Percentiles rank a stretch among this genome's conserved stretches.
Evolutionary conservation across 352 stramenopile genomes (phyloP).

Genomic region (Globisporangium okanoganense): DNA sequence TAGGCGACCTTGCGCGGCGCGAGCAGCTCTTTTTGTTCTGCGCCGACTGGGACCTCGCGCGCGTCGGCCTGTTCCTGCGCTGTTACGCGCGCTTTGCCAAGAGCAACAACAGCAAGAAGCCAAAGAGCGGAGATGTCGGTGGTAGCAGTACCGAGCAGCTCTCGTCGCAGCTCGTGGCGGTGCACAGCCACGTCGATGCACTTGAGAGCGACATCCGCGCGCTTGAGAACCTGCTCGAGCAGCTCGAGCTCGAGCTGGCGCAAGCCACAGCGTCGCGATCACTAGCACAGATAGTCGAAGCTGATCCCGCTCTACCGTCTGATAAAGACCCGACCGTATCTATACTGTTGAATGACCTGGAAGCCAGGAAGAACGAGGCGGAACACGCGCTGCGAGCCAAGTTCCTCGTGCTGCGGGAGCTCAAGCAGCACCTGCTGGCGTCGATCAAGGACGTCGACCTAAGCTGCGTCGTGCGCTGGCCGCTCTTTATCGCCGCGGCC

Average conservation of each 20-base stretch:
- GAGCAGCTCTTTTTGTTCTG: constrained; percentile 57
- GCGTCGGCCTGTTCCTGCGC: constrained; percentile 45
- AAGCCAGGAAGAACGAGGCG: constrained; percentile 19
- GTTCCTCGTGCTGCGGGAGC: constrained; percentile 26
- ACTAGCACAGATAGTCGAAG: not conserved
- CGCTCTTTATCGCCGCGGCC: constrained; percentile 50
- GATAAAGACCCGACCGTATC: constrained; percentile 8
- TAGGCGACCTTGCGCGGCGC: constrained; percentile 37
- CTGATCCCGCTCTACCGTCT: not conserved
- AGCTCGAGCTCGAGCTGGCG: constrained; percentile 35
- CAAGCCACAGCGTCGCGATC: not conserved
- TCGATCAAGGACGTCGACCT: constrained; percentile 60
- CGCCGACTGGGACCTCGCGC: constrained; percentile 49
- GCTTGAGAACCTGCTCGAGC: constrained; percentile 31
- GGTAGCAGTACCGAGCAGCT: not conserved
- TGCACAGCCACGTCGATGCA: constrained; percentile 30
- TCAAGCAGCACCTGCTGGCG: constrained; percentile 49
- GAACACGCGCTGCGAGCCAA: constrained; percentile 29
- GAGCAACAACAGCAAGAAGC: constrained; percentile 3
- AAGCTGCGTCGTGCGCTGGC: constrained; percentile 40
- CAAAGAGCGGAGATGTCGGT: not conserved
- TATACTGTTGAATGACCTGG: constrained; percentile 14
- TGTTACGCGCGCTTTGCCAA: constrained; percentile 51
- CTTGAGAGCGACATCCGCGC: constrained; percentile 28
- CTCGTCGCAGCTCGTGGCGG: constrained; percentile 14